phyloP scores from a whole-genome alignment of 768 basidiomycete genomes.

The Cystofilobasidium bisporidii region DNA sequence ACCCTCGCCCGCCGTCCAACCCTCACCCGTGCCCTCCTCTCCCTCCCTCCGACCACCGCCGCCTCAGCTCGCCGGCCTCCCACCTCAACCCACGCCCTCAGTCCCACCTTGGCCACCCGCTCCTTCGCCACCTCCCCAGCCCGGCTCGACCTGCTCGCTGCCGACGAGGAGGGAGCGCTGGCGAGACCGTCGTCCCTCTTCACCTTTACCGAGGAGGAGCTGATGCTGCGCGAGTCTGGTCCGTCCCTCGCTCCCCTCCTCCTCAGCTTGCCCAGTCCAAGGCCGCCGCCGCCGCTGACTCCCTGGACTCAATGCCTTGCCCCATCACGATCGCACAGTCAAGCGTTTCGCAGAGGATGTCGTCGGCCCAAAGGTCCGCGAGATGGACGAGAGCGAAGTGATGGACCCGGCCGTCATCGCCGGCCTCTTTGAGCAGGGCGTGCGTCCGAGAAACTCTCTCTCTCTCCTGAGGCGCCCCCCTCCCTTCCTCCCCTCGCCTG shows the following conservation, averaged over 20 bases:
- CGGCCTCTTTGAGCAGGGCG: conserved; percentile 89
- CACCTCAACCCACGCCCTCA: not conserved
- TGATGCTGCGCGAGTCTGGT: conserved; percentile 88
- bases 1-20: too few species aligned
- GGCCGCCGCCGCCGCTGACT: too few species aligned
- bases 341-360: conserved; percentile 80
- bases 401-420: conserved; percentile 85
- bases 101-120: not conserved
- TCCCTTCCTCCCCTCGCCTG: too few species aligned
- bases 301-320: conserved; percentile 4
- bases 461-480: too few species aligned
- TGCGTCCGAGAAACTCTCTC: conserved; percentile 46
- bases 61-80: not conserved
- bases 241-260: conserved; percentile 29
- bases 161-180: not conserved
- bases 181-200: conserved; percentile 43
- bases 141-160: not conserved
- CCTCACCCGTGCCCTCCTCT: not conserved
- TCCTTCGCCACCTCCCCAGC: not conserved
- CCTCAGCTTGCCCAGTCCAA: too few species aligned
- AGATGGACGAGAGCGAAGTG: conserved; percentile 94
- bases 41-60: not conserved
- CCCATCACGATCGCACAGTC: conserved; percentile 56
- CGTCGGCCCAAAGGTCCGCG: conserved; percentile 77
- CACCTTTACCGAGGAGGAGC: conserved; percentile 85